Percentiles rank a stretch among this genome's conserved stretches.
Evolutionary conservation across 352 stramenopile species (phyloP).

Genomic region (Pythium sp.): DNA sequence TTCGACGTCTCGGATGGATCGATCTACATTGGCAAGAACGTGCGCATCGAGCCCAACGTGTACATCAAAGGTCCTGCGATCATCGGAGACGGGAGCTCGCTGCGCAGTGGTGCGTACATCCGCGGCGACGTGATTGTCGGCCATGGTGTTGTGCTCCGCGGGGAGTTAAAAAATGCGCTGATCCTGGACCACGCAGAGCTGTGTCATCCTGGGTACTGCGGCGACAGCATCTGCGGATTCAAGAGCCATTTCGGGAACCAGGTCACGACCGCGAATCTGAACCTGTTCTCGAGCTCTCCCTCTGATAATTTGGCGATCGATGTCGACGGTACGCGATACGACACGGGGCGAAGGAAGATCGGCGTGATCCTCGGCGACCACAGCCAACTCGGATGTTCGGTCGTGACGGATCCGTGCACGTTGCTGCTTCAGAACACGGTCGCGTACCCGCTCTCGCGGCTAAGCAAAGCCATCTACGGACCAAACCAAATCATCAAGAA

Average conservation of each 20-base stretch:
- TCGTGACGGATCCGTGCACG: slow-evolving; percentile 72
- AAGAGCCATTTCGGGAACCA: slow-evolving; percentile 85
- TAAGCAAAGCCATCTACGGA: slow-evolving; percentile 68
- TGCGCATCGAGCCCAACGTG: slow-evolving; percentile 64
- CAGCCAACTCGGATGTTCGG: slow-evolving; percentile 69
- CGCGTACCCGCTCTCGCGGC: slow-evolving; percentile 63
- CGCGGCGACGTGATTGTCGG: slow-evolving; percentile 67
- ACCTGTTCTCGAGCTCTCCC: slow-evolving; percentile 34
- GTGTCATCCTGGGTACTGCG: slow-evolving; percentile 70
- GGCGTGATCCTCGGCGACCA: slow-evolving; percentile 69
- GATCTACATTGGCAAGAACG: slow-evolving; percentile 58
- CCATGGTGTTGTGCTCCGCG: slow-evolving; percentile 53
- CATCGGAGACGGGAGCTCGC: slow-evolving; percentile 56
- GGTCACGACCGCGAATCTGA: slow-evolving; percentile 76
- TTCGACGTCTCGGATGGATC: slow-evolving; percentile 73
- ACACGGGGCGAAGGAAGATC: slow-evolving; percentile 67
- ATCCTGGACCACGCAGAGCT: slow-evolving; percentile 74
- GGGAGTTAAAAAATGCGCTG: slow-evolving; percentile 71
- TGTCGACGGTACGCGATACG: slow-evolving; percentile 35
- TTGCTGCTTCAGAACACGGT: slow-evolving; percentile 54
- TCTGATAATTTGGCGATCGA: slow-evolving; percentile 31
- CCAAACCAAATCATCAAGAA: slow-evolving; percentile 75
- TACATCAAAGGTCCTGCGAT: slow-evolving; percentile 75
- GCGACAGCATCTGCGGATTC: slow-evolving; percentile 68
- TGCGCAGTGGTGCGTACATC: slow-evolving; percentile 68